A percentile compares a stretch with the other conserved stretches of the same genome.
These are phyloP conservation scores for Penicillium samsonianum DNA, from an alignment of 495 filamentous ascomycete genomes.

Conservation along the genomic window DNA sequence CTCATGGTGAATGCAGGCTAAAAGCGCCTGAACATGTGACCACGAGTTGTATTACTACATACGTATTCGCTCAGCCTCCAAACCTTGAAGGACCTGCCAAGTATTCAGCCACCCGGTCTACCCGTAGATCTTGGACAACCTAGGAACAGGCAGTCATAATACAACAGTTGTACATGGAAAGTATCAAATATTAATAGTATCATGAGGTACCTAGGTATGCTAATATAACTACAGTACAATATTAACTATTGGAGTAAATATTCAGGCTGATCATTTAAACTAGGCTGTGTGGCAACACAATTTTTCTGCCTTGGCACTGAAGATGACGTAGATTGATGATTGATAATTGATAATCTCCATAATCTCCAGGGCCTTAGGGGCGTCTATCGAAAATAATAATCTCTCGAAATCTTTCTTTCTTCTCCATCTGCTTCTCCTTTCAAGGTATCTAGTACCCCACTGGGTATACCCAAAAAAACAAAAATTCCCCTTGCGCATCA, in stretches of 20 bases:
- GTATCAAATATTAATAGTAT: too few relatives aligned
- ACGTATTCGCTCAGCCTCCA: too few relatives aligned
- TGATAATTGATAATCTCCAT: too few relatives aligned
- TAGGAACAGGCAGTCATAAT: too few relatives aligned
- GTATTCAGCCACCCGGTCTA: constrained; percentile 7
- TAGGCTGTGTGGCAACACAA: background rate
- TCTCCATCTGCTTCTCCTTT: background rate
- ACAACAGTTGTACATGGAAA: too few relatives aligned
- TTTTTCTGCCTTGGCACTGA: constrained; percentile 21
- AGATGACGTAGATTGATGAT: constrained; percentile 20
- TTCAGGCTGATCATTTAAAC: background rate
- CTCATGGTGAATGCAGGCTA: too few relatives aligned
- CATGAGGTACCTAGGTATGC: too few relatives aligned
- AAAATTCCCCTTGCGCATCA: background rate
- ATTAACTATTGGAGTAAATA: background rate
- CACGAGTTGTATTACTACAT: too few relatives aligned
- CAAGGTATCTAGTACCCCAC: background rate
- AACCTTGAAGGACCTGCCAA: background rate
- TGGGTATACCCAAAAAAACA: background rate
- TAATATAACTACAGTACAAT: background rate
- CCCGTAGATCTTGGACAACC: too few relatives aligned
- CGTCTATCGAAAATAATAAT: background rate
- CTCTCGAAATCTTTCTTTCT: background rate
- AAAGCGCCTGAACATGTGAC: too few relatives aligned
- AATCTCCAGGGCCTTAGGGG: background rate